These are phyloP conservation scores for Ophiostoma sp. DNA, from an alignment of 2,329 filamentous ascomycete species.

Conservation along the genomic window DNA sequence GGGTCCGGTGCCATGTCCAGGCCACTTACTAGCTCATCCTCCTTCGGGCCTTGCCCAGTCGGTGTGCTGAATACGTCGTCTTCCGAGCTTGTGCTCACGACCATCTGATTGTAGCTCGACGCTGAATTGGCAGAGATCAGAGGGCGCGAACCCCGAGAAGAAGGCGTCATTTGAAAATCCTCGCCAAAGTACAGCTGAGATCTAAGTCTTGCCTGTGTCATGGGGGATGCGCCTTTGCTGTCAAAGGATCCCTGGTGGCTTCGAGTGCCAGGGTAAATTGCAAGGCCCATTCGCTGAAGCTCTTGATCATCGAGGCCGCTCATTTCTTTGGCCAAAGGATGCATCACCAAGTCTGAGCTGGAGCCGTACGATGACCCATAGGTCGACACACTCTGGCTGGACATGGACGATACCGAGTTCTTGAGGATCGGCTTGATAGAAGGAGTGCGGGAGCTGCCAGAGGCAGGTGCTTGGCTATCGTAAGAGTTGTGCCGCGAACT, in stretches of 20 bases:
- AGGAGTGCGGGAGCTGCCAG: constrained; percentile 3
- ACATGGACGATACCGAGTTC: constrained; percentile 15
- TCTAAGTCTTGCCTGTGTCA: background rate
- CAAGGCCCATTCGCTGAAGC: constrained; percentile 19
- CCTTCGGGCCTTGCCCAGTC: no score
- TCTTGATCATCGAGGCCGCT: constrained; percentile 11
- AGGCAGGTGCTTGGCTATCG: constrained; percentile 1
- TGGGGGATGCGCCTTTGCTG: background rate
- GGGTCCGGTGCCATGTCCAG: background rate
- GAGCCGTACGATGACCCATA: constrained; percentile 17
- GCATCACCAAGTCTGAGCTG: constrained; percentile 14
- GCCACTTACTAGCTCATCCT: no score
- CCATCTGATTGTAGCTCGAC: background rate
- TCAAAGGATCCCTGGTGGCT: constrained; percentile 13
- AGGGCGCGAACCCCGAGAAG: background rate
- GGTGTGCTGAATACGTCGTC: constrained; percentile 19
- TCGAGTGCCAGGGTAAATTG: background rate
- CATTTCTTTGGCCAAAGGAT: constrained; percentile 18
- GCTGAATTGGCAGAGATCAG: background rate
- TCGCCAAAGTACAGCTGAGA: constrained; percentile 10
- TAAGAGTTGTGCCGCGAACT: background rate
- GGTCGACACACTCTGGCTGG: constrained; percentile 17
- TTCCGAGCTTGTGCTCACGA: constrained; percentile 9
- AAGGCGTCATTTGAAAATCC: constrained; percentile 4
- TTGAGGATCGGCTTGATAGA: constrained; percentile 23